Base-by-base conservation (phyloP, 2,329 filamentous ascomycete genomes). In the Periconia macrospinosa region DNA sequence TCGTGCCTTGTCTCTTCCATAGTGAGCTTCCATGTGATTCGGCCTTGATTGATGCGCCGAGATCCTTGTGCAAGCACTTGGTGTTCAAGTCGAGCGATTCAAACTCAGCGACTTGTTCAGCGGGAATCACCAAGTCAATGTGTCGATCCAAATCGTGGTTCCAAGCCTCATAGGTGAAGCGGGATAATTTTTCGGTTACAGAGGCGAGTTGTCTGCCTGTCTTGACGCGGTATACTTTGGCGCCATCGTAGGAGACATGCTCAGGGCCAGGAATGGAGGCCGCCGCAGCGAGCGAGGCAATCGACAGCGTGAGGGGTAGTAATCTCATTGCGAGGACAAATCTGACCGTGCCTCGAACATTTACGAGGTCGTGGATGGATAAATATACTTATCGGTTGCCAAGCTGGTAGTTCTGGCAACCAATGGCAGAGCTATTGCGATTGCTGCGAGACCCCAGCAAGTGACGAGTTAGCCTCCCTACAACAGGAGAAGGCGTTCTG, bases 71-170 rank as follows among this genome's bases (percentile, higher is more conserved):
- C 67, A 81, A 72, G 15, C 74, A 58, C 43, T 71, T 65, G 3
- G 59, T 62, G 23, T 69, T 63, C 33, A 78, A 61, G 14, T 65
- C 68, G 15, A 75, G 59, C n/a, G 68, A 60, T 44, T 77, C 60
- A 54, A 80, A 79, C 7, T 67, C 68, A 1, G 63, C 59, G 18
- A 78, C 51, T 35, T 77, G 68, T 10, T 71, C 65, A 13, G 71
- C 72, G 14, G 76, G 65, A 47, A 80, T 67, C n/a, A 76, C 71
- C 44, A 80, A 61, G 56, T 80, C 78, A 43, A 77, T 72, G 55
- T 74, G 65, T 1, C 59, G 61, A 37, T 56, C 57, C 23, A 59
- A 49, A 20, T 56, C 52, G 41, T 72, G 67, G 41, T 75, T 72
- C 71, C 75, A 76, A 15, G 66, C 57, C 23, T 75, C 65, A 35